Percentiles rank a stretch among this genome's conserved stretches.
phyloP scores from a whole-genome alignment of 164 flowering plant species.

The Kalanchoe fedtschenkoi region DNA sequence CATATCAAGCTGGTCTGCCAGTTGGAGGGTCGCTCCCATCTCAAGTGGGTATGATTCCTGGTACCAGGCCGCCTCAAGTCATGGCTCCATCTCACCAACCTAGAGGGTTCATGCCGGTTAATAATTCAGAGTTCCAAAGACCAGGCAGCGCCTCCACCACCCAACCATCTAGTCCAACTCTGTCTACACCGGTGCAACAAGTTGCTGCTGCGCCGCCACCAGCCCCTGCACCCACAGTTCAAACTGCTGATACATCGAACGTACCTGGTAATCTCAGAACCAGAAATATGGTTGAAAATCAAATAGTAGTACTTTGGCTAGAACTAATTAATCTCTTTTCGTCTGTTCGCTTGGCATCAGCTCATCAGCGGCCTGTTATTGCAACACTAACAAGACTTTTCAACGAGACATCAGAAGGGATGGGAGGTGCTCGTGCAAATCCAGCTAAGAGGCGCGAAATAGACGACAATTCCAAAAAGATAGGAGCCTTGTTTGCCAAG shows the following conservation, averaged over 20 bases:
- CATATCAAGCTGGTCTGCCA: constrained; percentile 20
- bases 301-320: background rate
- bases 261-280: constrained; percentile 62
- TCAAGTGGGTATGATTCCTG: constrained; percentile 16
- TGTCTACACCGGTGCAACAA: constrained; percentile 5
- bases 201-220: constrained; percentile 27
- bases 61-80: constrained; percentile 44
- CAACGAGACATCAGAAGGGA: constrained; percentile 78
- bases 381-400: constrained; percentile 69
- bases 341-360: constrained; percentile 23
- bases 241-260: constrained; percentile 84
- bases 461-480: constrained; percentile 86
- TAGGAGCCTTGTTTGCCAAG: constrained; percentile 87
- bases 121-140: constrained; percentile 38
- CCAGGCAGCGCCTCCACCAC: constrained; percentile 37
- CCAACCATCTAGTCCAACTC: constrained; percentile 68
- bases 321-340: background rate
- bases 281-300: background rate
- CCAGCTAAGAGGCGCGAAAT: constrained; percentile 89
- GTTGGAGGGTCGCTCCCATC: constrained; percentile 19
- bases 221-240: constrained; percentile 87
- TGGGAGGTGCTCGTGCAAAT: constrained; percentile 82
- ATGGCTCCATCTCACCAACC: constrained; percentile 38
- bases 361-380: constrained; percentile 67
- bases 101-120: constrained; percentile 55